phyloP scores from a whole-genome alignment of 768 basidiomycete species.

The Lactarius akahatsu region DNA sequence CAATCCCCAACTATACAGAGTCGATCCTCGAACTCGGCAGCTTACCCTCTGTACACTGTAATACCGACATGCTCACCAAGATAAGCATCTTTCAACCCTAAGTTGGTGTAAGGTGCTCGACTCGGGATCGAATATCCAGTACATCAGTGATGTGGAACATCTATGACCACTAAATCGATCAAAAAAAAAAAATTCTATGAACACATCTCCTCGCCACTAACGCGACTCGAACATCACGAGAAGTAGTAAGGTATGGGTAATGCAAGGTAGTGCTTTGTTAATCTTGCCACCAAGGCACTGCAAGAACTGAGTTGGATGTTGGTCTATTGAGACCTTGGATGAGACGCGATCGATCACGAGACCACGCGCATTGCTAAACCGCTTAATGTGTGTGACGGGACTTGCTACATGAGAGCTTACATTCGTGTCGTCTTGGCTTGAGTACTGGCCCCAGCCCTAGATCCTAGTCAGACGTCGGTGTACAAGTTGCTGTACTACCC shows the following conservation, averaged over 20 bases:
- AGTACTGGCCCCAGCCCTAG: not conserved
- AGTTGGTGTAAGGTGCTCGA: not conserved
- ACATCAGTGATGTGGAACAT: not conserved
- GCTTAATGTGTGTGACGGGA: not conserved
- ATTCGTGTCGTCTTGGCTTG: not conserved
- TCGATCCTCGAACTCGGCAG: not conserved
- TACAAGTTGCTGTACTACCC: not conserved
- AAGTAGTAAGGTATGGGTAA: not conserved
- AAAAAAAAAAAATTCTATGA: too few relatives aligned
- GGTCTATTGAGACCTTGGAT: not conserved
- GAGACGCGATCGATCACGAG: not conserved
- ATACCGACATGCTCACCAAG: not conserved
- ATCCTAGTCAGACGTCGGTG: not conserved
- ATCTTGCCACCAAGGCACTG: not conserved
- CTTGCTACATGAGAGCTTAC: not conserved
- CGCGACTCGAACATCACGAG: not conserved
- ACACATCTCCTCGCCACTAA: not conserved
- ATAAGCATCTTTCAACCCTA: not conserved
- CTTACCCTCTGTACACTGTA: not conserved
- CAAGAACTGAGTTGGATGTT: not conserved
- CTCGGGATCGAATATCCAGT: not conserved
- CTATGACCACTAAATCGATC: too few relatives aligned
- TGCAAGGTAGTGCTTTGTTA: not conserved
- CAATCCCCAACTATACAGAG: not conserved
- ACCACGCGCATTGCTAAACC: not conserved